Evolutionary conservation across 768 basidiomycete species (phyloP), one percentile per base, ranked within the genome.

Genomic region (Phlegmacium glaucopus): DNA sequence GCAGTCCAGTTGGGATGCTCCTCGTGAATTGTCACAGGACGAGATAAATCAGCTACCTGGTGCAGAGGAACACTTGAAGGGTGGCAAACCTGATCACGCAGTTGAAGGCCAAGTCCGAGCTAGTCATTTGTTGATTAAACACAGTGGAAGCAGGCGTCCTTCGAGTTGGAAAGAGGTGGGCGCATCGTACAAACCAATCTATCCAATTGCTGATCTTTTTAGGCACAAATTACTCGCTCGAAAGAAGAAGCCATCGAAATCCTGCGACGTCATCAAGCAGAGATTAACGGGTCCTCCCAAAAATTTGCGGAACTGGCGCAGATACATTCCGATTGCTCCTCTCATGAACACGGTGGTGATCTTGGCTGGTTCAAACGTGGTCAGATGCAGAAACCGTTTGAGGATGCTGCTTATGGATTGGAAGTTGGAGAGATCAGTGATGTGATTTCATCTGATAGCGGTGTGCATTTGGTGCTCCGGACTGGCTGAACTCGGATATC

Each of bases 331-430:
- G 94, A 99, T 64, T 97, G 94, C 66, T 87, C 88, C 5, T 93
- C 90, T 32, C 88, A 94, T 60, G 64, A 76, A 16, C 76, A 87
- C 52, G 77, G 75, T 3, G 96, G 96, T 1, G 94, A 99, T 66
- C 79, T 99, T 6, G 92, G 96, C 0, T 75, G 74, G 74, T 99
- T 99, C 60, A 79, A 77, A 1, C 80, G 67, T 13, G 88, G 86
- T 1, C 87, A 90, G 72, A 99, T 99, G 96, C 96, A 99, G 70
- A 93, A 90, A 69, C 85, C 92, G 29, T 99, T 99, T 60, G 94
- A 97, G 69, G 92, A 94, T 26, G 88, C 90, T 27, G 72, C 90
- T 9, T 94, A 78, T 65, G 78, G 69, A 2, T 73, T 94, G 52
- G 61, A 82, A 40, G 77, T 86, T 16, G 89, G 84, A 7, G 67